Percentiles rank a stretch among this genome's conserved stretches.
These are phyloP conservation scores for Talaromyces ruber DNA, from an alignment of 495 filamentous ascomycete species.

Conservation along the genomic window DNA sequence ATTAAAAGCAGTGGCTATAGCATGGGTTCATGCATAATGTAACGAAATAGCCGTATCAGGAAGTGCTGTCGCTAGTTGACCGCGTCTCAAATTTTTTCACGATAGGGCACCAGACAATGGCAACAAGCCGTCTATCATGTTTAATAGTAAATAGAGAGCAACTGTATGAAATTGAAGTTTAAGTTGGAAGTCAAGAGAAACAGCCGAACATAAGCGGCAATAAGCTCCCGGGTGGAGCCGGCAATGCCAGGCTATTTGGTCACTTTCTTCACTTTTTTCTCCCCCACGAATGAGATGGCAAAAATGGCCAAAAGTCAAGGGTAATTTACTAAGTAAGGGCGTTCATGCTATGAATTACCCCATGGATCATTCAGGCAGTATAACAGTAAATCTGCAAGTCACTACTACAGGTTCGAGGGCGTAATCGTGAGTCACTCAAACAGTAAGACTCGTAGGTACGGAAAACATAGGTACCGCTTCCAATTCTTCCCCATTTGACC, in stretches of 20 bases:
- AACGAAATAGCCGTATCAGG: not conserved
- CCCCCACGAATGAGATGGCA: not conserved
- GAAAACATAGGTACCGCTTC: not conserved
- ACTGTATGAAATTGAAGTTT: not conserved
- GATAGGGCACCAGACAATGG: not conserved
- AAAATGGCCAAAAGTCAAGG: not conserved
- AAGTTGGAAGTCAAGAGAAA: not conserved
- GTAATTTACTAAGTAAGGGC: not conserved
- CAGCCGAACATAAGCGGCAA: not conserved
- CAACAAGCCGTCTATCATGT: not conserved
- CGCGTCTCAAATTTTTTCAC: not conserved
- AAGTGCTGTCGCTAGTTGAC: not conserved
- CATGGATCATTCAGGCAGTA: not conserved
- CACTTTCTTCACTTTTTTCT: conserved; percentile 11
- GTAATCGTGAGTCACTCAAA: not conserved
- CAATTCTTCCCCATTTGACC: not conserved
- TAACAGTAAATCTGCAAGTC: not conserved
- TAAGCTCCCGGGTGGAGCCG: not conserved
- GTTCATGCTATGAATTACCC: not conserved
- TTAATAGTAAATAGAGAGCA: not conserved
- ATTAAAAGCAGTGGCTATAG: not conserved
- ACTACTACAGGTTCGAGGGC: not conserved
- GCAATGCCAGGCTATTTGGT: not conserved
- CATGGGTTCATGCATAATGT: not conserved
- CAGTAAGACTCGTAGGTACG: not conserved